Evolutionary conservation across 2,329 filamentous ascomycete species (phyloP).

Genomic region (Plectosphaerella plurivora): DNA sequence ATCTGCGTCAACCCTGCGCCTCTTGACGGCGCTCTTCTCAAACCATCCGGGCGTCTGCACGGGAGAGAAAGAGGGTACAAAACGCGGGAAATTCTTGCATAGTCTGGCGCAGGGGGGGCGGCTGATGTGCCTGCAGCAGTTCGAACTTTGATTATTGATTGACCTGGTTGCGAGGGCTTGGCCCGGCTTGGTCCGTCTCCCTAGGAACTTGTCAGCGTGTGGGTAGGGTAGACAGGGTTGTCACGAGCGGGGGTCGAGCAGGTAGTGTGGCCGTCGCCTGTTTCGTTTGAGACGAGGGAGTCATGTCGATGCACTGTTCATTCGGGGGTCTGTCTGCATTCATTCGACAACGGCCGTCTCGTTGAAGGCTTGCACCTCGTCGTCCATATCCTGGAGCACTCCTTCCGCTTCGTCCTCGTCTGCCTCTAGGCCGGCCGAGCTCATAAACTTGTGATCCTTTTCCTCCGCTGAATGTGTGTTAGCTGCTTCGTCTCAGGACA

Average conservation of each 20-base stretch:
- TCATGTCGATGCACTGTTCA: not conserved
- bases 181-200: too few relatives aligned
- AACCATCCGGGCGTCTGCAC: too few relatives aligned
- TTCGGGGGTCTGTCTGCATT: not conserved
- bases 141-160: too few relatives aligned
- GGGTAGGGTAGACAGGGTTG: not conserved
- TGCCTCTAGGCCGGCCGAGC: conserved; percentile 60
- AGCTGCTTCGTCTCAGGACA: conserved; percentile 9
- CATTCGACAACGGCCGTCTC: conserved; percentile 8
- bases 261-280: not conserved
- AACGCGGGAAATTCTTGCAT: too few relatives aligned
- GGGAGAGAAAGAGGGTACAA: too few relatives aligned
- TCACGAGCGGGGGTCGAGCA: not conserved
- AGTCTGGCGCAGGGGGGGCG: too few relatives aligned
- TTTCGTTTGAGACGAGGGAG: not conserved
- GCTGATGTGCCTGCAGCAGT: too few relatives aligned
- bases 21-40: too few relatives aligned
- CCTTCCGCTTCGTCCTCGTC: conserved; percentile 58
- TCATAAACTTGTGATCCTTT: conserved; percentile 65
- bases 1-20: not conserved
- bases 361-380: conserved; percentile 24
- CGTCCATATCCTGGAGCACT: conserved; percentile 38
- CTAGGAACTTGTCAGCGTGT: too few relatives aligned
- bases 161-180: too few relatives aligned
- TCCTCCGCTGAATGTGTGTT: conserved; percentile 50